Percentiles rank a stretch among this genome's conserved stretches.
These are phyloP conservation scores for Sphaerostilbella broomeana DNA, from an alignment of 2,329 filamentous ascomycete species.

Conservation along the genomic window DNA sequence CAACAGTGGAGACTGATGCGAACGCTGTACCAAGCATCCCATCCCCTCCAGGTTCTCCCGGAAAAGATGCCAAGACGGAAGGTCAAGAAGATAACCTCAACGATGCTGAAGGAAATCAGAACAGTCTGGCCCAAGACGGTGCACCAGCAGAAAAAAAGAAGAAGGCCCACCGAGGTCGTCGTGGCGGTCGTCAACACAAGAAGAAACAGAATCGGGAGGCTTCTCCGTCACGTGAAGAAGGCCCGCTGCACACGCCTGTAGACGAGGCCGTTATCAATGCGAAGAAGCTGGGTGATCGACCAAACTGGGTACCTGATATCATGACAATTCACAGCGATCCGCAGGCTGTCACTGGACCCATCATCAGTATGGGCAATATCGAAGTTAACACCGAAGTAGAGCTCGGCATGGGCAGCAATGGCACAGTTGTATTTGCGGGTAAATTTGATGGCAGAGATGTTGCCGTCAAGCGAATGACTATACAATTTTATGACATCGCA, in stretches of 20 bases:
- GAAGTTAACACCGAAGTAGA: constrained; percentile 58
- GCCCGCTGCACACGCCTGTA: constrained; percentile 38
- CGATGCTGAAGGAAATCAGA: not conserved
- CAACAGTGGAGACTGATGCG: not conserved
- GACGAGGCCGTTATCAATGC: constrained; percentile 57
- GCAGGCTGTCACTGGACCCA: constrained; percentile 52
- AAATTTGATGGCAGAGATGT: constrained; percentile 89
- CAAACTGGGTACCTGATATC: constrained; percentile 55
- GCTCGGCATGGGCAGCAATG: constrained; percentile 79
- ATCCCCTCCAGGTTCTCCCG: not conserved
- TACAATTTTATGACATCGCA: constrained; percentile 92
- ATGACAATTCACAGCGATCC: constrained; percentile 52
- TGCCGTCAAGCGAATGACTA: constrained; percentile 93
- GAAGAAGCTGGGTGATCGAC: constrained; percentile 49
- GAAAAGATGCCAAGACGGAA: not conserved
- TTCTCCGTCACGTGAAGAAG: constrained; percentile 45
- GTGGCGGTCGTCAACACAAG: constrained; percentile 63
- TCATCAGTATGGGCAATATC: constrained; percentile 56
- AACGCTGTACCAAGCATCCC: not conserved
- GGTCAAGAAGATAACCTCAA: not conserved
- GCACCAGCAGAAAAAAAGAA: constrained; percentile 50
- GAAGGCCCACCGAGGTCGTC: constrained; percentile 63
- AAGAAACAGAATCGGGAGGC: constrained; percentile 50
- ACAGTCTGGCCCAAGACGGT: not conserved
- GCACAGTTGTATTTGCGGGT: constrained; percentile 94